A percentile compares a stretch with the other conserved stretches of the same genome.
These are phyloP conservation scores for Hyaloscypha variabilis DNA, from an alignment of 495 filamentous ascomycete species.

Conservation along the genomic window DNA sequence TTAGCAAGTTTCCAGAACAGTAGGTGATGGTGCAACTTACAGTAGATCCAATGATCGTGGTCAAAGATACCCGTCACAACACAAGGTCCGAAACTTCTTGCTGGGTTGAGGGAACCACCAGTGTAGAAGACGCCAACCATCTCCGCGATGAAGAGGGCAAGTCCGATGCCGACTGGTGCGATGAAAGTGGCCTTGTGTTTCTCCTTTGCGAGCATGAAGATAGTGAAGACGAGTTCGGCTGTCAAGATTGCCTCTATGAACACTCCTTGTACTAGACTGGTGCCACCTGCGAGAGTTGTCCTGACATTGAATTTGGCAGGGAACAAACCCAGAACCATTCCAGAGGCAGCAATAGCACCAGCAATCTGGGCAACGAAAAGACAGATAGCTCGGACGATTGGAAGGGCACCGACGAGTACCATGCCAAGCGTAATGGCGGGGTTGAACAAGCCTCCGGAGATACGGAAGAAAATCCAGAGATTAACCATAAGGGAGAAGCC, in stretches of 20 bases:
- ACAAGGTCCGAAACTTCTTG: slow-evolving; percentile 71
- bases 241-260: slow-evolving; percentile 60
- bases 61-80: slow-evolving; percentile 67
- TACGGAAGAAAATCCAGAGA: slow-evolving; percentile 68
- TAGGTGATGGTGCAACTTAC: slow-evolving; percentile 25
- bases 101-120: slow-evolving; percentile 73
- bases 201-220: slow-evolving; percentile 60
- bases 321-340: slow-evolving; percentile 53
- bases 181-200: slow-evolving; percentile 54
- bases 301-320: slow-evolving; percentile 50
- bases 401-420: slow-evolving; percentile 57
- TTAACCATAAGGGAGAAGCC: slow-evolving; percentile 68
- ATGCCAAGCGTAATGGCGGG: slow-evolving; percentile 64
- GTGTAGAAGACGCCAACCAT: slow-evolving; percentile 65
- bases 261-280: slow-evolving; percentile 51
- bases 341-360: slow-evolving; percentile 58
- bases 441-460: slow-evolving; percentile 68
- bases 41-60: slow-evolving; percentile 73
- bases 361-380: slow-evolving; percentile 59
- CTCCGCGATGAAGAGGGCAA: slow-evolving; percentile 54
- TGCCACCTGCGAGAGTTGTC: slow-evolving; percentile 44
- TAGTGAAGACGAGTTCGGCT: slow-evolving; percentile 54
- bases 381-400: slow-evolving; percentile 48
- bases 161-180: slow-evolving; percentile 56
- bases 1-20: slow-evolving; percentile 4